A percentile compares a stretch with the other conserved stretches of the same genome.
Conservation (phyloP, 352 stramenopile species). For the Phytophthora europaea region DNA sequence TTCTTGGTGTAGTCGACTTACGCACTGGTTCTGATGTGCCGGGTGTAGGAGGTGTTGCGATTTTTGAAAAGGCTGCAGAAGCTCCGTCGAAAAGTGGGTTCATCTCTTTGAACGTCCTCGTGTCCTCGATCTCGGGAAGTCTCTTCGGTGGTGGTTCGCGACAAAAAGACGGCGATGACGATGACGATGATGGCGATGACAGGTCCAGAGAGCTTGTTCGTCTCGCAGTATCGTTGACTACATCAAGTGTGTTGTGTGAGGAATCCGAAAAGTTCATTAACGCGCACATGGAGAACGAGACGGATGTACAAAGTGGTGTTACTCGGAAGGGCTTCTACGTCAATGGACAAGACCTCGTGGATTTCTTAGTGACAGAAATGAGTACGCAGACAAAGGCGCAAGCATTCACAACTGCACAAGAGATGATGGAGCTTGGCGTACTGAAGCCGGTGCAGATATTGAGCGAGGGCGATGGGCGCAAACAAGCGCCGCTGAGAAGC, state of each 20-base stretch:
- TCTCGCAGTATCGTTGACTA: conserved; percentile 76
- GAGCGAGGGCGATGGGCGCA: conserved; percentile 21
- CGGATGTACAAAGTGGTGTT: conserved; percentile 41
- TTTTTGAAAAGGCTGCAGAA: conserved; percentile 84
- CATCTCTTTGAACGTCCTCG: conserved; percentile 83
- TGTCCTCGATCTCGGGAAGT: conserved; percentile 83
- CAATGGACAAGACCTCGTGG: conserved; percentile 77
- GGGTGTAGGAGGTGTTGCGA: conserved; percentile 79
- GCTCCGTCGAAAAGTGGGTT: conserved; percentile 63
- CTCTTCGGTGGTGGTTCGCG: conserved; percentile 75
- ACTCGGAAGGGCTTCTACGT: conserved; percentile 80
- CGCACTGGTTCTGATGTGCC: conserved; percentile 72
- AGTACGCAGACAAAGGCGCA: conserved; percentile 67
- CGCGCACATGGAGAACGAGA: conserved; percentile 44
- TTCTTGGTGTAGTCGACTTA: conserved; percentile 88
- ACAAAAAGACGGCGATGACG: conserved; percentile 53
- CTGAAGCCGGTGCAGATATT: conserved; percentile 58
- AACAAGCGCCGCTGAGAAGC: conserved; percentile 35
- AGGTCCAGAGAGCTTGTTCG: conserved; percentile 66
- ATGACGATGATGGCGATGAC: conserved; percentile 68
- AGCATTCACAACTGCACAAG: conserved; percentile 75
- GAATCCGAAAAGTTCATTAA: conserved; percentile 73
- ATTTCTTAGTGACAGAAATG: conserved; percentile 77
- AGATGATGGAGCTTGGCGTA: conserved; percentile 80
- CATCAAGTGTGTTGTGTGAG: conserved; percentile 71